Conservation (phyloP, 2,329 filamentous ascomycete genomes). For the Monosporascus ibericus region DNA sequence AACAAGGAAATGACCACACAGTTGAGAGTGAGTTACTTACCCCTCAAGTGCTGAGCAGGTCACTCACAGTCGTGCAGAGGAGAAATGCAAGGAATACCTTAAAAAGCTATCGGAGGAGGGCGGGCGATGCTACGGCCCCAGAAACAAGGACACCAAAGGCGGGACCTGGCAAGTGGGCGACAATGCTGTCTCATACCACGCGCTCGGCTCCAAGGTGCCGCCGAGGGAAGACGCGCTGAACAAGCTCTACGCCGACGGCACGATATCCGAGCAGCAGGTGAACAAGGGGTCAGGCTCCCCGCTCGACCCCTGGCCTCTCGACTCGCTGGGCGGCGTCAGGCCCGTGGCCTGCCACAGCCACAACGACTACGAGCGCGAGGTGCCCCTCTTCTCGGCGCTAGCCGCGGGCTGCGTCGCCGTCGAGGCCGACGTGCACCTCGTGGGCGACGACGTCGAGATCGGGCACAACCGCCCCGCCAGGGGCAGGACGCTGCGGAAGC, state of each 20-base stretch:
- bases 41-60: neutral
- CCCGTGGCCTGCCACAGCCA: constrained; percentile 22
- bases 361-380: constrained; percentile 21
- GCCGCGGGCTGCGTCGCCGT: constrained; percentile 21
- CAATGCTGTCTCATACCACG: constrained; percentile 22
- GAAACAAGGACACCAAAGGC: constrained; percentile 21
- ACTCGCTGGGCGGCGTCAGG: constrained; percentile 17
- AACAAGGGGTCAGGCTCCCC: constrained; percentile 18
- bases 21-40: constrained; percentile 16
- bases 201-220: constrained; percentile 16
- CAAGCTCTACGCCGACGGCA: constrained; percentile 15
- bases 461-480: constrained; percentile 17
- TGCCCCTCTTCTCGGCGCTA: constrained; percentile 20
- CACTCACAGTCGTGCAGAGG: constrained; percentile 13
- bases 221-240: constrained; percentile 21
- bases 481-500: constrained; percentile 18
- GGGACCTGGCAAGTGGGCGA: constrained; percentile 23
- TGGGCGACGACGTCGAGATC: constrained; percentile 16
- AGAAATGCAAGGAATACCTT: constrained; percentile 19
- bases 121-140: constrained; percentile 17
- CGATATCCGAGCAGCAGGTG: constrained; percentile 14
- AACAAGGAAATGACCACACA: constrained; percentile 15
- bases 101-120: constrained; percentile 14
- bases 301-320: constrained; percentile 21
- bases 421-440: constrained; percentile 22